phyloP scores from a whole-genome alignment of 805 yeast species.

The Yarrowia alimentaria region DNA sequence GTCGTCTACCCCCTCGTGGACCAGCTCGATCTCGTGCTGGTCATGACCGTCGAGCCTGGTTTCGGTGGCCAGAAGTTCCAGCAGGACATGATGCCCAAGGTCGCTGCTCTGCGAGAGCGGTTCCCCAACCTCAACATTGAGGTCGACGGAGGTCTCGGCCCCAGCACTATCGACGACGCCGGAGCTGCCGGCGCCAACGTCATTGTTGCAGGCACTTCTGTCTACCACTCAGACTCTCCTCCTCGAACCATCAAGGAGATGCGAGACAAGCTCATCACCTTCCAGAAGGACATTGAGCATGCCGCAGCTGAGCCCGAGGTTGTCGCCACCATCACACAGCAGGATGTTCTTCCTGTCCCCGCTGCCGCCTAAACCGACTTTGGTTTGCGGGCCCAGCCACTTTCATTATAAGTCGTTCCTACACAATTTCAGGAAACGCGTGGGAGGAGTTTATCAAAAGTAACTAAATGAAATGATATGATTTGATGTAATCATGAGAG shows the following conservation, averaged over 20 bases:
- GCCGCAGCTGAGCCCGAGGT: constrained; percentile 16
- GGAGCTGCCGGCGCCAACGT: constrained; percentile 98
- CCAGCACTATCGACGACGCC: constrained; percentile 77
- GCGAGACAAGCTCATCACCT: constrained; percentile 27
- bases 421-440: constrained; percentile 26
- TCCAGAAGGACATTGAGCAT: constrained; percentile 34
- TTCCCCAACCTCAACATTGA: constrained; percentile 83
- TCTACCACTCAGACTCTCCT: constrained; percentile 82
- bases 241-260: constrained; percentile 57
- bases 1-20: constrained; percentile 74
- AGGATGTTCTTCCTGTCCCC: constrained; percentile 3
- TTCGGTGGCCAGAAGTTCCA: constrained; percentile 97
- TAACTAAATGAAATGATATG: constrained; percentile 1
- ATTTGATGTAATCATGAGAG: too few relatives aligned
- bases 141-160: constrained; percentile 95
- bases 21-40: constrained; percentile 85
- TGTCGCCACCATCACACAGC: constrained; percentile 3
- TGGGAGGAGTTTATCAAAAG: constrained; percentile 5
- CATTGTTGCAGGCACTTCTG: constrained; percentile 95
- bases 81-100: constrained; percentile 96
- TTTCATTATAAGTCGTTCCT: constrained; percentile 25
- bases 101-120: constrained; percentile 64
- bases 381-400: background rate
- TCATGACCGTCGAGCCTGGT: constrained; percentile 99
- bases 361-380: constrained; percentile 2